phyloP scores from a whole-genome alignment of 1,139 yeast species.

The Yamadazyma siamensis region DNA sequence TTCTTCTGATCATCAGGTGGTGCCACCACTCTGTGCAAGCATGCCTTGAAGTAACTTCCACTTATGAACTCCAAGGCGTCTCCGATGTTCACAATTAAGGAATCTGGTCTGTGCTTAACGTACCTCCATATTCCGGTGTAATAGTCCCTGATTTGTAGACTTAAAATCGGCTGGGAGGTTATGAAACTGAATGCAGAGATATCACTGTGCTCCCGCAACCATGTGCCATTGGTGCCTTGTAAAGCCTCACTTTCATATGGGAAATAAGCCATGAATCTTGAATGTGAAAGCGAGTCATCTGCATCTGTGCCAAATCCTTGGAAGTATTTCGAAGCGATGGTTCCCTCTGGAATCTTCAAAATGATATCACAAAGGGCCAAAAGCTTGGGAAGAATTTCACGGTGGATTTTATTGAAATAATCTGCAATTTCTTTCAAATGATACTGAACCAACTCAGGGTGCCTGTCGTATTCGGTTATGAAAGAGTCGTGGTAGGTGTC shows the following conservation, averaged over 20 bases:
- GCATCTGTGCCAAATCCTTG: constrained; percentile 24
- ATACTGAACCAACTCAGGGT: constrained; percentile 34
- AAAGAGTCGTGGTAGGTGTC: constrained; percentile 28
- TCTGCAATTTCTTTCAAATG: constrained; percentile 34
- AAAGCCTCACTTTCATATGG: constrained; percentile 22
- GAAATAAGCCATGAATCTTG: constrained; percentile 40
- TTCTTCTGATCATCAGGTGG: constrained; percentile 43
- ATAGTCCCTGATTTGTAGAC: constrained; percentile 47
- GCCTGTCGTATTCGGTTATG: constrained; percentile 17
- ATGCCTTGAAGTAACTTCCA: constrained; percentile 48
- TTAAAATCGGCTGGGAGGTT: constrained; percentile 47
- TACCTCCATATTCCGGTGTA: constrained; percentile 46
- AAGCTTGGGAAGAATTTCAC: constrained; percentile 29
- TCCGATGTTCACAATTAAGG: constrained; percentile 48
- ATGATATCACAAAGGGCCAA: constrained; percentile 37
- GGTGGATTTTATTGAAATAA: constrained; percentile 34
- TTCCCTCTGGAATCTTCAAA: constrained; percentile 41
- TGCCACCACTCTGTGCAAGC: constrained; percentile 44
- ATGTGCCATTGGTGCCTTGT: constrained; percentile 28
- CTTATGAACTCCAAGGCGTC: constrained; percentile 48
- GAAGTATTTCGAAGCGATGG: constrained; percentile 30
- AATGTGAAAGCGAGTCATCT: constrained; percentile 32
- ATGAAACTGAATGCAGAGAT: constrained; percentile 47
- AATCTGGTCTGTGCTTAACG: constrained; percentile 42
- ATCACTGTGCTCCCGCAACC: constrained; percentile 53